Percentiles rank a stretch among this genome's conserved stretches.
Evolutionary conservation across 768 basidiomycete genomes (phyloP).

Genomic region (Ramaria rubella): DNA sequence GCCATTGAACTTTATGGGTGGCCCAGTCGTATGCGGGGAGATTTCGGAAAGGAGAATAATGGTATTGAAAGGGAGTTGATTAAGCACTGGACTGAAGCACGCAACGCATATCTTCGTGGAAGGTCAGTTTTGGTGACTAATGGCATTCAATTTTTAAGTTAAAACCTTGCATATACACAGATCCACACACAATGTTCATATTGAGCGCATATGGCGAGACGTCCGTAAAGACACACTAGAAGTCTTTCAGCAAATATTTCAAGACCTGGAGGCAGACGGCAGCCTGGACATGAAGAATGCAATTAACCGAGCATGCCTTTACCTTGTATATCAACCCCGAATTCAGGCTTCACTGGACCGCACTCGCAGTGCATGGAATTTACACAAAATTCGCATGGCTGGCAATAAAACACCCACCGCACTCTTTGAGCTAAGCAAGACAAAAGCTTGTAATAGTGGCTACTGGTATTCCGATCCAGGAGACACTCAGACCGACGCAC

Average conservation of each 20-base stretch:
- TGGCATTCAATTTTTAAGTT: background rate
- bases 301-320: constrained; percentile 24
- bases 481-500: constrained; percentile 11
- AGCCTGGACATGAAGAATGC: no score
- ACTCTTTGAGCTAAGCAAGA: no score
- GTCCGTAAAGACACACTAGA: no score
- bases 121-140: background rate
- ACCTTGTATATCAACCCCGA: constrained; percentile 24
- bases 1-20: constrained; percentile 12
- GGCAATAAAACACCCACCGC: no score
- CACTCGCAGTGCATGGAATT: no score
- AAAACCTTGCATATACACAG: constrained; percentile 21
- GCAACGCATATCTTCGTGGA: no score
- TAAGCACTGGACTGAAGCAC: constrained; percentile 5
- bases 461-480: constrained; percentile 23
- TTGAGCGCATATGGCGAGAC: no score
- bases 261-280: constrained; percentile 21
- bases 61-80: constrained; percentile 17
- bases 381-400: no score
- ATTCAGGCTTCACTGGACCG: constrained; percentile 24
- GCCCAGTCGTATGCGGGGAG: no score
- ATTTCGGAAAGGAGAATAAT: no score
- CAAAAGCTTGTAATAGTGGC: constrained; percentile 12
- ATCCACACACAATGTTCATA: no score
- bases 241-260: constrained; percentile 24